Conservation (phyloP, 768 basidiomycete species). For the Tricholomella constricta region DNA sequence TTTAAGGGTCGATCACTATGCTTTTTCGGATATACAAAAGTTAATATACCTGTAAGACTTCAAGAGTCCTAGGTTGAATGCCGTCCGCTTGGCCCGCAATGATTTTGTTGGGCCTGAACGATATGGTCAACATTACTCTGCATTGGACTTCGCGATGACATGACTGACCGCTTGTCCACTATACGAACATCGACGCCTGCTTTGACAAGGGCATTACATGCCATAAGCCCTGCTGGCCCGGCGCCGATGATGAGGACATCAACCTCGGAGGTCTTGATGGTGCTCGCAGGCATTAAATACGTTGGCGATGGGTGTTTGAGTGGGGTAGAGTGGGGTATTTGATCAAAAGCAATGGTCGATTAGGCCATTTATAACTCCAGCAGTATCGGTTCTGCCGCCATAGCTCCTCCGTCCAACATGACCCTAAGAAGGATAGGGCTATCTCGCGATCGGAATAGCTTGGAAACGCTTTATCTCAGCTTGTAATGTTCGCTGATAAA, state of each 20-base stretch:
- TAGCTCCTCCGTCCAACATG: too few species aligned
- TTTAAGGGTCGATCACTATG: background rate
- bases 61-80: conserved; percentile 55
- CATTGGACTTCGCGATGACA: background rate
- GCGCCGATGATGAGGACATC: conserved; percentile 68
- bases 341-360: background rate
- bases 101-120: conserved; percentile 46
- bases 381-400: background rate
- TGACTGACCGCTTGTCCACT: conserved; percentile 55
- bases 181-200: conserved; percentile 62
- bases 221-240: conserved; percentile 67
- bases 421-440: background rate
- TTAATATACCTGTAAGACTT: conserved; percentile 50
- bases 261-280: conserved; percentile 39
- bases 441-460: background rate
- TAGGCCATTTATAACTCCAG: background rate
- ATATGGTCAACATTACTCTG: background rate
- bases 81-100: conserved; percentile 62
- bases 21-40: background rate
- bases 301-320: background rate
- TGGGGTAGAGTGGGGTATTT: background rate
- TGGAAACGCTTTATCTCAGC: background rate
- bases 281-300: conserved; percentile 23
- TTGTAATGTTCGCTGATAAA: background rate
- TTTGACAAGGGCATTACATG: conserved; percentile 58